Conservation (phyloP, 192 early-diverging fungal species). For the Gigaspora rosea region DNA sequence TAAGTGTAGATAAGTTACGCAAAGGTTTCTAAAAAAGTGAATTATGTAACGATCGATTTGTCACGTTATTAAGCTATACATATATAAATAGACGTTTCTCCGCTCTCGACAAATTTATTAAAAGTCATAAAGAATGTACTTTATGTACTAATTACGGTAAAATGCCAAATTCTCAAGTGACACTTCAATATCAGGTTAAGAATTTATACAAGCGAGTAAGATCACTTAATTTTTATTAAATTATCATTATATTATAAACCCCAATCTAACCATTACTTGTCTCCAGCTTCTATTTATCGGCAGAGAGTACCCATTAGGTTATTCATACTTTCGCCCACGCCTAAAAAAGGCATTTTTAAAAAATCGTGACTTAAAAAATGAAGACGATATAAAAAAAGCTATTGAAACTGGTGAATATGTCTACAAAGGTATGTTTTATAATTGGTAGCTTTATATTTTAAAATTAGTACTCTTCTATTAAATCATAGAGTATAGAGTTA, state of each 20-base stretch:
- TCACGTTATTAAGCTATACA: too few species aligned
- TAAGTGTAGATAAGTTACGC: too few species aligned
- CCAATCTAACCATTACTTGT: background rate
- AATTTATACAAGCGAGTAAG: conserved; percentile 20
- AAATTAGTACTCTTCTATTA: too few species aligned
- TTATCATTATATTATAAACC: background rate
- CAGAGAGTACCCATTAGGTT: conserved; percentile 48
- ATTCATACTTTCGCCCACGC: conserved; percentile 42
- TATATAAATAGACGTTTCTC: too few species aligned
- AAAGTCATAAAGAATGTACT: too few species aligned
- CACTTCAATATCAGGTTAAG: conserved; percentile 6
- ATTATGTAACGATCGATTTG: too few species aligned
- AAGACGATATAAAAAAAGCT: conserved; percentile 42
- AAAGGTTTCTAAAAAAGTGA: too few species aligned
- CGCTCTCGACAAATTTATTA: too few species aligned
- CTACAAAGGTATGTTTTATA: conserved; percentile 41
- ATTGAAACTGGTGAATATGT: conserved; percentile 46
- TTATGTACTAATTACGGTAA: background rate
- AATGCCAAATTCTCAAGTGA: conserved; percentile 3
- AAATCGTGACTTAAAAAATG: conserved; percentile 38
- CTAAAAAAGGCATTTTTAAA: conserved; percentile 49
- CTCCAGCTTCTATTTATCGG: conserved; percentile 44
- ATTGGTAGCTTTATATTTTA: too few species aligned
- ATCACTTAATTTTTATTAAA: background rate
- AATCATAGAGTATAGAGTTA: background rate